These are phyloP conservation scores for Coemansia sp. DNA, from an alignment of 192 early-diverging fungal genomes.

Conservation along the genomic window DNA sequence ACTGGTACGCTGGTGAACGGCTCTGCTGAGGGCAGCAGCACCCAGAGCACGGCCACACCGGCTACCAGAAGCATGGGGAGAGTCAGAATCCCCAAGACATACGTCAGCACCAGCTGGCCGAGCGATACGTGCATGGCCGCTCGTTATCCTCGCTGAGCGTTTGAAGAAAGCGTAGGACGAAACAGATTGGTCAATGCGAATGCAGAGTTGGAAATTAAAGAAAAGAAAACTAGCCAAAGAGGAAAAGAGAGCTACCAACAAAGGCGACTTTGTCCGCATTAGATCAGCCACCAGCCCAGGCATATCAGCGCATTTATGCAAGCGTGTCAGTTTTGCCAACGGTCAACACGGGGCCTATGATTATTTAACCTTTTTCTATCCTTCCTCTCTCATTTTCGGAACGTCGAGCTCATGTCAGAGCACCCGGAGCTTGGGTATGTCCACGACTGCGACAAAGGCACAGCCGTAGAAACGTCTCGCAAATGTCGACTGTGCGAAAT, in stretches of 20 bases:
- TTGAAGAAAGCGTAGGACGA: neutral
- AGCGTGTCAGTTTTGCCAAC: neutral
- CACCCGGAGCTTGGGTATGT: neutral
- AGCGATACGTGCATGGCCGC: slow-evolving; percentile 14
- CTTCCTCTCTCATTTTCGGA: neutral
- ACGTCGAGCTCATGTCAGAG: neutral
- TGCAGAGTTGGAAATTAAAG: too few relatives aligned
- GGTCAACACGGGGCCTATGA: too few relatives aligned
- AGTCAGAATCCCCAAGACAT: slow-evolving; percentile 46
- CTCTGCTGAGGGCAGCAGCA: slow-evolving; percentile 13
- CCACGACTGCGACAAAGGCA: neutral
- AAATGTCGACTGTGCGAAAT: slow-evolving; percentile 14
- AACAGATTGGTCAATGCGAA: neutral
- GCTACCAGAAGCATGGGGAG: slow-evolving; percentile 30
- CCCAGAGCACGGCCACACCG: slow-evolving; percentile 30
- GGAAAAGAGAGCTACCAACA: too few relatives aligned
- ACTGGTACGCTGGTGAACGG: neutral
- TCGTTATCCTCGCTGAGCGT: neutral
- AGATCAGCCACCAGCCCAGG: too few relatives aligned
- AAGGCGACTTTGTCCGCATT: too few relatives aligned
- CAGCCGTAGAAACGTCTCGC: neutral
- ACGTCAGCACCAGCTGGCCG: slow-evolving; percentile 33
- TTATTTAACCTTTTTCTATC: neutral
- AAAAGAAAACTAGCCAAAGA: too few relatives aligned
- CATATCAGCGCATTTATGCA: neutral